Conservation (phyloP, 2,329 filamentous ascomycete species). For the Pseudopithomyces chartarum region DNA sequence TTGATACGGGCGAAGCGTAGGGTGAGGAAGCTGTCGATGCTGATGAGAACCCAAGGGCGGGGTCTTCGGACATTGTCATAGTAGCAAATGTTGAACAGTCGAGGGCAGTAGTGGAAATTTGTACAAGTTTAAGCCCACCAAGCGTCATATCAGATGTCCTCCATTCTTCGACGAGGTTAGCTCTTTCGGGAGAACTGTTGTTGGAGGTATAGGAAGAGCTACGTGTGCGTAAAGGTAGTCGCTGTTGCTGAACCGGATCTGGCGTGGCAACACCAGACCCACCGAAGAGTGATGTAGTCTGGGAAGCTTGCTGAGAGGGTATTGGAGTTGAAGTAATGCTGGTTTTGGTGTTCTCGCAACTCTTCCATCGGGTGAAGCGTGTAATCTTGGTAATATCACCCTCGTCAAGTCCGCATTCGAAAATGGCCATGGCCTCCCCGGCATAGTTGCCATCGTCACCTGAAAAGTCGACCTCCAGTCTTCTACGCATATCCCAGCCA, state of each 20-base stretch:
- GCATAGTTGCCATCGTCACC: slow-evolving; percentile 75
- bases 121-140: slow-evolving; percentile 61
- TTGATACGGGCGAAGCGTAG: slow-evolving; percentile 58
- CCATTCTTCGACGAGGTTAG: slow-evolving; percentile 65
- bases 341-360: slow-evolving; percentile 36
- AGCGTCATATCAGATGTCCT: slow-evolving; percentile 65
- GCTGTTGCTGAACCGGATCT: slow-evolving; percentile 24
- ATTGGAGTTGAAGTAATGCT: slow-evolving; percentile 21
- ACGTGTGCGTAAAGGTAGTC: slow-evolving; percentile 26
- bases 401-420: slow-evolving; percentile 73
- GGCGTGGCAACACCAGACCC: slow-evolving; percentile 40
- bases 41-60: slow-evolving; percentile 65
- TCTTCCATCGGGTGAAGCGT: slow-evolving; percentile 62
- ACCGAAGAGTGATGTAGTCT: slow-evolving; percentile 57
- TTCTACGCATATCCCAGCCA: slow-evolving; percentile 91
- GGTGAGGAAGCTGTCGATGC: slow-evolving; percentile 59
- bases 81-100: slow-evolving; percentile 77
- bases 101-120: slow-evolving; percentile 72
- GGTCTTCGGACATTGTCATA: slow-evolving; percentile 78
- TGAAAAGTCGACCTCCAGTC: slow-evolving; percentile 86
- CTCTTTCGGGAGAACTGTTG: slow-evolving; percentile 45
- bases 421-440: slow-evolving; percentile 77
- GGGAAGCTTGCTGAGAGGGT: slow-evolving; percentile 21
- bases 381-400: slow-evolving; percentile 58
- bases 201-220: slow-evolving; percentile 41